Percentiles rank a stretch among this genome's conserved stretches.
Conservation (phyloP, 2,329 filamentous ascomycete genomes). For the Dactylellina leptospora region DNA sequence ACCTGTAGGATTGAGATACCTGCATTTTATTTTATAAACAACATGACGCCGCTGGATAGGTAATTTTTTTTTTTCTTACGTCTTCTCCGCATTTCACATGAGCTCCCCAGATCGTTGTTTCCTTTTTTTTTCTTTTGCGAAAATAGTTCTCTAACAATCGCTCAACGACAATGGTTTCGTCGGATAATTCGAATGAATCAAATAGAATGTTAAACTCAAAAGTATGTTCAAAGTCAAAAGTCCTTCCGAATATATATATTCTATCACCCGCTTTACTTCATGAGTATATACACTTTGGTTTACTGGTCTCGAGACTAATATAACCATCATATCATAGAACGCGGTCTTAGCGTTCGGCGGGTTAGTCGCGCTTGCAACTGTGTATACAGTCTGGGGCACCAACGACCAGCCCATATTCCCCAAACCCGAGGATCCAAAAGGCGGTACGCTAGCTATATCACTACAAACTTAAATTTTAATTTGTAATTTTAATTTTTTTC, state of each 20-base stretch:
- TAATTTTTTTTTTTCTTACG: constrained; percentile 3
- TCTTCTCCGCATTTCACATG: too few relatives aligned
- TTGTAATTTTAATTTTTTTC: neutral
- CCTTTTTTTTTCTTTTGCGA: too few relatives aligned
- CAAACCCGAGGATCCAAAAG: constrained; percentile 27
- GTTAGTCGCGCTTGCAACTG: constrained; percentile 41
- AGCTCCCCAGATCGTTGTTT: too few relatives aligned
- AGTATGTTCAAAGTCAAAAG: constrained; percentile 3
- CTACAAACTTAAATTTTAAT: neutral
- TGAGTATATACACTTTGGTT: neutral
- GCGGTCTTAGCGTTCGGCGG: constrained; percentile 51
- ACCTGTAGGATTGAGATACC: too few relatives aligned
- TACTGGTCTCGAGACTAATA: neutral
- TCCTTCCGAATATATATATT: neutral
- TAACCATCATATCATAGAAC: constrained; percentile 21
- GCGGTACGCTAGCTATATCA: constrained; percentile 28
- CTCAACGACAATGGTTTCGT: constrained; percentile 1
- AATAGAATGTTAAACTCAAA: constrained; percentile 49
- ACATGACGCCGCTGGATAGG: constrained; percentile 32
- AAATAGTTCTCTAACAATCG: constrained; percentile 4
- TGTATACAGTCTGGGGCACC: constrained; percentile 31
- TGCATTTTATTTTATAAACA: too few relatives aligned
- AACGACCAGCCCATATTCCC: constrained; percentile 49
- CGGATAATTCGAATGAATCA: constrained; percentile 1
- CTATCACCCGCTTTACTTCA: neutral